These are phyloP conservation scores for Xylariaceae sp. DNA, from an alignment of 2,329 filamentous ascomycete species.

Conservation along the genomic window DNA sequence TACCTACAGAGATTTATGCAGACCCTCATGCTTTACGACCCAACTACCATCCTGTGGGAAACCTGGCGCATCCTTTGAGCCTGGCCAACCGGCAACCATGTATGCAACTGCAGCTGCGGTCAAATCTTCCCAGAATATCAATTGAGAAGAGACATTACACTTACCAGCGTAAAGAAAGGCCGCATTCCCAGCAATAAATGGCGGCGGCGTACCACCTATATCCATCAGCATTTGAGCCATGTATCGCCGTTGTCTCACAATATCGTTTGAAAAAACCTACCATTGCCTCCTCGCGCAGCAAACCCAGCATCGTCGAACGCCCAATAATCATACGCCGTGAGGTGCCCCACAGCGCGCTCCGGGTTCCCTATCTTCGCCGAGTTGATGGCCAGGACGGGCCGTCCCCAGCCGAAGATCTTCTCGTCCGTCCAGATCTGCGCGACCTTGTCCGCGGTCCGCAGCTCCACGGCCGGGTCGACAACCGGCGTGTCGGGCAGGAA, in stretches of 20 bases:
- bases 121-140: no score
- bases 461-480: constrained; percentile 45
- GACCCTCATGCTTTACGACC: constrained; percentile 44
- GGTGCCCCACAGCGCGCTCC: constrained; percentile 48
- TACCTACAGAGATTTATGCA: constrained; percentile 42
- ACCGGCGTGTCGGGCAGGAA: constrained; percentile 48
- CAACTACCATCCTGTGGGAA: constrained; percentile 45
- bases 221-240: constrained; percentile 10
- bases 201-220: constrained; percentile 36
- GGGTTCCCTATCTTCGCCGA: constrained; percentile 49
- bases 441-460: constrained; percentile 48
- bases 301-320: constrained; percentile 48
- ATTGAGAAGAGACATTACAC: background rate
- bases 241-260: background rate
- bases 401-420: constrained; percentile 53
- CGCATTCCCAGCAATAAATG: constrained; percentile 48
- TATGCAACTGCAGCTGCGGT: constrained; percentile 46
- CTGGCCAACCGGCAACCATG: constrained; percentile 43
- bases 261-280: background rate
- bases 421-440: constrained; percentile 49
- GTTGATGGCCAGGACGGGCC: constrained; percentile 54
- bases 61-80: constrained; percentile 41
- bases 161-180: constrained; percentile 44
- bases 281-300: constrained; percentile 21
- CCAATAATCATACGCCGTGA: constrained; percentile 51